Evolutionary conservation across 352 stramenopile genomes (phyloP).

Genomic region (Globisporangium sylvaticum): DNA sequence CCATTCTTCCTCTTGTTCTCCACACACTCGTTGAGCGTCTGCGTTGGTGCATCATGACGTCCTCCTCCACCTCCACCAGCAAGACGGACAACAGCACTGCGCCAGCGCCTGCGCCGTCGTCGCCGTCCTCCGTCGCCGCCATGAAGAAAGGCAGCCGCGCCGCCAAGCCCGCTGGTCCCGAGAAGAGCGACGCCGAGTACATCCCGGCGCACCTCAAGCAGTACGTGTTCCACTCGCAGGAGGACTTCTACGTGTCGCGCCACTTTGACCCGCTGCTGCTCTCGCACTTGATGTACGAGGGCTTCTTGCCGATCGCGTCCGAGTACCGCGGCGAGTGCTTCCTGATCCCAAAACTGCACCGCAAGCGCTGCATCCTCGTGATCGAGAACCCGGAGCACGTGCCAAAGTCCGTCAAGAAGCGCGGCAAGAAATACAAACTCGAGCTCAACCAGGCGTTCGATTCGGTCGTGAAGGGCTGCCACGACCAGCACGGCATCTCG

Average conservation of each 20-base stretch:
- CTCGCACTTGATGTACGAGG: conserved; percentile 90
- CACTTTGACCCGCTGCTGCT: conserved; percentile 88
- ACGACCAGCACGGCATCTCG: conserved; percentile 89
- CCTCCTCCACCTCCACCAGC: neutral
- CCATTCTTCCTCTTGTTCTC: neutral
- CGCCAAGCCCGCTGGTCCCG: neutral
- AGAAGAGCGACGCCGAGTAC: conserved; percentile 67
- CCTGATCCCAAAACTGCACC: conserved; percentile 88
- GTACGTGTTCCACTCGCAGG: conserved; percentile 89
- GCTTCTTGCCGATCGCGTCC: conserved; percentile 93
- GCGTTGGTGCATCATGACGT: conserved; percentile 3
- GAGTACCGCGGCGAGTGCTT: conserved; percentile 63
- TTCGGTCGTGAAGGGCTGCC: conserved; percentile 86
- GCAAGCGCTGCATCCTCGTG: conserved; percentile 85
- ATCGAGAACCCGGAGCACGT: conserved; percentile 68
- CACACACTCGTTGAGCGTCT: neutral
- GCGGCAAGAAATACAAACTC: conserved; percentile 82
- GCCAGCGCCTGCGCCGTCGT: neutral
- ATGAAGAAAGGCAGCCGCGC: conserved; percentile 1
- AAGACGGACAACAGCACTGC: neutral
- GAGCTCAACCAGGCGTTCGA: conserved; percentile 89
- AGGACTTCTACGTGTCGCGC: conserved; percentile 91
- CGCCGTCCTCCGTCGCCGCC: conserved; percentile 8
- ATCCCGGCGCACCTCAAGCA: conserved; percentile 80
- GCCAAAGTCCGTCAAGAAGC: conserved; percentile 89